Evolutionary conservation across 805 yeast genomes (phyloP).

Genomic region (Yamadazyma nakazawae): DNA sequence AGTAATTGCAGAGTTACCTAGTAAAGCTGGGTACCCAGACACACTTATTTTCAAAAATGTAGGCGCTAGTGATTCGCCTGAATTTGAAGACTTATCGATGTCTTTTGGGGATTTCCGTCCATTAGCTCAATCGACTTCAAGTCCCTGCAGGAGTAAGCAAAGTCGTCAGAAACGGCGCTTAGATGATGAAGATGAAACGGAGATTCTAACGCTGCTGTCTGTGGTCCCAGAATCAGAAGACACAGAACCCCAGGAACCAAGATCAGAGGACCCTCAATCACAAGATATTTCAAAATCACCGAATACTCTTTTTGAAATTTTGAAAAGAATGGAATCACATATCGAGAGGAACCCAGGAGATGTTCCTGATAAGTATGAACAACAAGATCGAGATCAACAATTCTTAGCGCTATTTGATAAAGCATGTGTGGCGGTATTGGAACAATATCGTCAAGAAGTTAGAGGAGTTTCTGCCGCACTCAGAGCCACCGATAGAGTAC

Average conservation of each 20-base stretch:
- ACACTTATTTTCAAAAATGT: not conserved
- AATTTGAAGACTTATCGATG: not conserved
- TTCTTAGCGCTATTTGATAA: not conserved
- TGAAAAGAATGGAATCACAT: not conserved
- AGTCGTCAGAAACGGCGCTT: not conserved
- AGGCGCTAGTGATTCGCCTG: not conserved
- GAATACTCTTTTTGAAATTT: not conserved
- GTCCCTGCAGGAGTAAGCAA: slow-evolving; percentile 1
- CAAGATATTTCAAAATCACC: too few species aligned
- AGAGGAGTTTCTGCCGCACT: not conserved
- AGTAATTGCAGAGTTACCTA: not conserved
- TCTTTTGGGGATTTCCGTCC: slow-evolving; percentile 1
- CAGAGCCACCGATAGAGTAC: not conserved
- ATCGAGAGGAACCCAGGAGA: not conserved
- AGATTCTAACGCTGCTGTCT: not conserved
- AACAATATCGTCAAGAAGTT: not conserved
- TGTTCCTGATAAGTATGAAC: not conserved
- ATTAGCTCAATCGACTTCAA: slow-evolving; percentile 1
- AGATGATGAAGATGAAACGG: not conserved
- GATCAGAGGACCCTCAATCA: too few species aligned
- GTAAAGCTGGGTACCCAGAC: not conserved
- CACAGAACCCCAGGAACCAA: too few species aligned
- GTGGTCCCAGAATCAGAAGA: not conserved
- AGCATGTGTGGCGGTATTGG: not conserved
- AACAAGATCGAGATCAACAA: not conserved